These are phyloP conservation scores for Dryadomyces quercivorus DNA, from an alignment of 2,329 filamentous ascomycete genomes.

Conservation along the genomic window DNA sequence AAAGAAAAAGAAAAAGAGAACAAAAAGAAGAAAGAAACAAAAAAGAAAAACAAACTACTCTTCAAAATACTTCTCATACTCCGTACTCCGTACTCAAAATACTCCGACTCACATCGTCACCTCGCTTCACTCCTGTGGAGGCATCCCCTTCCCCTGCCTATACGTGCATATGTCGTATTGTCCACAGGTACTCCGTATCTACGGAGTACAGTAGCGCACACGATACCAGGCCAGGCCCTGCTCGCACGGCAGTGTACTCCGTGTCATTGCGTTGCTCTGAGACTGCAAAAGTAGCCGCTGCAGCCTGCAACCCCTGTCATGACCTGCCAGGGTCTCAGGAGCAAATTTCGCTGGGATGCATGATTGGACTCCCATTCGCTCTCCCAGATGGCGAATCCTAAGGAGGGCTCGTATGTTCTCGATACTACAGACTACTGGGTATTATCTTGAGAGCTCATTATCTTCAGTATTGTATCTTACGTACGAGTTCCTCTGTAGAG, in stretches of 20 bases:
- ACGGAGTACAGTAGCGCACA: not conserved
- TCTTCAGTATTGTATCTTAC: too few relatives aligned
- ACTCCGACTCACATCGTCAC: too few relatives aligned
- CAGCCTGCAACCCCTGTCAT: not conserved
- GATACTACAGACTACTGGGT: too few relatives aligned
- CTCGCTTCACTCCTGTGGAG: too few relatives aligned
- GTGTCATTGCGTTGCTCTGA: conserved; percentile 9
- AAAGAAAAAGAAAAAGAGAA: not conserved
- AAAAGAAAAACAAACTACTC: not conserved
- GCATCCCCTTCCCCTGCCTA: not conserved
- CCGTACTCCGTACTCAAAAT: too few relatives aligned
- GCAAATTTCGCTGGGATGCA: too few relatives aligned
- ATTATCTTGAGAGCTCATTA: too few relatives aligned
- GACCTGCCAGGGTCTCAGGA: not conserved
- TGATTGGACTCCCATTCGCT: too few relatives aligned
- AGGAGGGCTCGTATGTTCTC: too few relatives aligned
- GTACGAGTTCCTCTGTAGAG: too few relatives aligned
- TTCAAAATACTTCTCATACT: not conserved
- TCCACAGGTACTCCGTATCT: not conserved
- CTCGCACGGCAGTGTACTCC: conserved; percentile 3
- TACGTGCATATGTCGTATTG: conserved; percentile 3
- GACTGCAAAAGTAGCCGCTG: conserved; percentile 2
- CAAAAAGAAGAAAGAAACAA: not conserved
- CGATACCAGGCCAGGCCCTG: not conserved
- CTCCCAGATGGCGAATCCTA: too few relatives aligned